Conservation (phyloP, 2,329 filamentous ascomycete genomes). For the Corynespora cassiicola region DNA sequence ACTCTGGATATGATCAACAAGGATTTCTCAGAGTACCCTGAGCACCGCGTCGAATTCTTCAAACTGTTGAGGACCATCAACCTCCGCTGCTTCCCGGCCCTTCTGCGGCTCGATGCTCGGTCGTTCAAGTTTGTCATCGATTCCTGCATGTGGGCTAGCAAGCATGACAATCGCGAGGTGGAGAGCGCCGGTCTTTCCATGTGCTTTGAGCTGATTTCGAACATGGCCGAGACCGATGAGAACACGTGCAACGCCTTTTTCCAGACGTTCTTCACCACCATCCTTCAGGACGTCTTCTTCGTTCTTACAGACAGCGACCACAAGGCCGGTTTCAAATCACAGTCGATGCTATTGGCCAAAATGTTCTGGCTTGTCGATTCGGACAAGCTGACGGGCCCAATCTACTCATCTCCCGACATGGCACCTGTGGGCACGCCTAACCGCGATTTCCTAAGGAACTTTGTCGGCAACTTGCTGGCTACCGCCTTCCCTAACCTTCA, state of each 20-base stretch:
- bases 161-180: constrained; percentile 98
- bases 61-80: constrained; percentile 96
- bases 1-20: constrained; percentile 99
- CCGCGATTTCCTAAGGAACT: constrained; percentile 87
- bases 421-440: constrained; percentile 84
- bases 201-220: constrained; percentile 96
- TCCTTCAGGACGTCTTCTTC: constrained; percentile 97
- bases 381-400: constrained; percentile 89
- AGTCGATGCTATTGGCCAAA: constrained; percentile 89
- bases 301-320: constrained; percentile 97
- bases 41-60: constrained; percentile 99
- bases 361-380: constrained; percentile 95
- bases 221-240: constrained; percentile 90
- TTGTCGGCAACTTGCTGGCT: constrained; percentile 82
- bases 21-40: constrained; percentile 98
- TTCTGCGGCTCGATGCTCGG: constrained; percentile 90
- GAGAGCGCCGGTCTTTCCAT: constrained; percentile 96
- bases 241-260: constrained; percentile 94
- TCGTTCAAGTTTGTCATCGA: constrained; percentile 99
- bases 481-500: constrained; percentile 95
- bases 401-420: constrained; percentile 80
- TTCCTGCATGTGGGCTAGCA: constrained; percentile 99
- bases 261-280: constrained; percentile 94
- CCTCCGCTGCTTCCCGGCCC: constrained; percentile 92
- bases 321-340: constrained; percentile 98